phyloP scores from a whole-genome alignment of 75 land plant genomes.

The Chamaecyparis obtusa region DNA sequence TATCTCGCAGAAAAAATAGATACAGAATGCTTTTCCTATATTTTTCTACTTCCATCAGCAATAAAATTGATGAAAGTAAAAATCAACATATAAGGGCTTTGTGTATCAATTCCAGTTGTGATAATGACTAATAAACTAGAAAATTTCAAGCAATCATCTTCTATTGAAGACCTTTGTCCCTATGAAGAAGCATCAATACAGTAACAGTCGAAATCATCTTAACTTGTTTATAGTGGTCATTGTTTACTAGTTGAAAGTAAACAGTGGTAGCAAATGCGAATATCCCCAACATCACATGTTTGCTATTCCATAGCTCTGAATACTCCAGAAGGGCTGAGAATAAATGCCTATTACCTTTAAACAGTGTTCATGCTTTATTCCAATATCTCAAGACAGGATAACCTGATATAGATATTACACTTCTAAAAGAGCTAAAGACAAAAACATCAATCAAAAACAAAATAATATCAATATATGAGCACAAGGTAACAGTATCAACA shows the following conservation, averaged over 20 bases:
- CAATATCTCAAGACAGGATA: not conserved
- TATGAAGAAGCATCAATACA: not conserved
- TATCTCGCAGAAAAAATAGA: not conserved
- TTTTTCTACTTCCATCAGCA: not conserved
- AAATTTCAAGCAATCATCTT: not conserved
- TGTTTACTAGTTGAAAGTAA: not conserved
- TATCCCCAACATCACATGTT: not conserved
- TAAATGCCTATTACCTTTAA: not conserved
- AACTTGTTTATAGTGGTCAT: not conserved
- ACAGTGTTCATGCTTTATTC: not conserved
- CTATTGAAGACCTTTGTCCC: not conserved
- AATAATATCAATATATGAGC: not conserved
- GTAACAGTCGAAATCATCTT: not conserved
- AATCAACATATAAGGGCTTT: not conserved
- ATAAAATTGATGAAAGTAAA: not conserved
- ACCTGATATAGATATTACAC: not conserved
- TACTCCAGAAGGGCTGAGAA: not conserved
- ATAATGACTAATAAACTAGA: not conserved
- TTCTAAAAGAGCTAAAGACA: not conserved
- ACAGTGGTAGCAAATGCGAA: not conserved
- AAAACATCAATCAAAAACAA: not conserved
- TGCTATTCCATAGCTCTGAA: not conserved
- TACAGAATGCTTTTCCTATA: not conserved
- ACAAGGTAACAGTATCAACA: conserved; percentile 5
- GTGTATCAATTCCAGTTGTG: not conserved